phyloP scores from a whole-genome alignment of 2,329 filamentous ascomycete species.

The Thelonectria olida region DNA sequence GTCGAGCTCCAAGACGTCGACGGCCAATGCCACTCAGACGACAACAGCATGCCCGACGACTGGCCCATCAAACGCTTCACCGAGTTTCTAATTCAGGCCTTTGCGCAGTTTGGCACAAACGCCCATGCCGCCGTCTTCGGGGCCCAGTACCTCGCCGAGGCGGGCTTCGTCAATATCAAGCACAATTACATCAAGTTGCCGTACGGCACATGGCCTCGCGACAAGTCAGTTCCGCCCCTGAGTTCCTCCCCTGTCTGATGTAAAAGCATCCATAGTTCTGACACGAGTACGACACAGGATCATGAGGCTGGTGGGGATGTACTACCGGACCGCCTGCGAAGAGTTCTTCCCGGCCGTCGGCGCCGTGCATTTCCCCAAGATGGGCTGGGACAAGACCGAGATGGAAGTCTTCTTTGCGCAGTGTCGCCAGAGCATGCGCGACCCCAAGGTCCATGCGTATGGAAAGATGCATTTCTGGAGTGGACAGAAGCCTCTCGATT shows the following conservation, averaged over 20 bases:
- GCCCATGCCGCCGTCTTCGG: slow-evolving; percentile 51
- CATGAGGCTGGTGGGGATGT: slow-evolving; percentile 52
- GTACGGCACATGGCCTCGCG: slow-evolving; percentile 56
- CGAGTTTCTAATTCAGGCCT: slow-evolving; percentile 46
- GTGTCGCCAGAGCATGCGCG: slow-evolving; percentile 43
- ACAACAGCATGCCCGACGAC: slow-evolving; percentile 45
- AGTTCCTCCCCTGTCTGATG: neutral
- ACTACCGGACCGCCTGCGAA: slow-evolving; percentile 52
- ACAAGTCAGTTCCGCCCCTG: slow-evolving; percentile 43
- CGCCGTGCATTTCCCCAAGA: slow-evolving; percentile 48
- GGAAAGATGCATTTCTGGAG: slow-evolving; percentile 56
- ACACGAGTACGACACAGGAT: slow-evolving; percentile 30
- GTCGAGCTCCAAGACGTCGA: slow-evolving; percentile 58
- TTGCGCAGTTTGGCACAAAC: slow-evolving; percentile 48
- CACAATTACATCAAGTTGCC: slow-evolving; percentile 54
- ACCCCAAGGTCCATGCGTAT: slow-evolving; percentile 45
- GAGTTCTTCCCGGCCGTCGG: slow-evolving; percentile 53
- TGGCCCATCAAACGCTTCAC: slow-evolving; percentile 48
- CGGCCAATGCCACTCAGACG: slow-evolving; percentile 50
- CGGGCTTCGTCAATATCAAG: slow-evolving; percentile 51
- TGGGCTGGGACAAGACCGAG: slow-evolving; percentile 48
- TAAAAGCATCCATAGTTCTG: fast-evolving
- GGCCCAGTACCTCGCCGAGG: slow-evolving; percentile 45
- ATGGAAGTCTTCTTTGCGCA: slow-evolving; percentile 46
- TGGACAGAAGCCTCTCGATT: slow-evolving; percentile 48